phyloP scores from a whole-genome alignment of 2,329 filamentous ascomycete genomes.

The Botrytis elliptica region DNA sequence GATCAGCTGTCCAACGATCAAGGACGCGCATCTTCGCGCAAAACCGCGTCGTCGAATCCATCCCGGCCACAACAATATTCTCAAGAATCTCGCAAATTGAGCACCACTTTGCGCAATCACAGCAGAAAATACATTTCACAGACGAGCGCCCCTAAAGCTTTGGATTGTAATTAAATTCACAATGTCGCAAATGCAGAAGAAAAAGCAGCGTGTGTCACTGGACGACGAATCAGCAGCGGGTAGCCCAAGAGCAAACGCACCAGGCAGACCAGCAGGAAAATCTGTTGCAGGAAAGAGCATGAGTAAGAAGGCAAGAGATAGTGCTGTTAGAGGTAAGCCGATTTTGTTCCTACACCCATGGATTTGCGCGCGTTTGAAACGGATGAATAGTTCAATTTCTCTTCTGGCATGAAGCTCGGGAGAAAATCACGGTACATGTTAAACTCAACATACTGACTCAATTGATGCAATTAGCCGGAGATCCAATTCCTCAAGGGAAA shows the following conservation, averaged over 20 bases:
- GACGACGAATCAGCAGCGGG: background rate
- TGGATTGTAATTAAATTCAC: background rate
- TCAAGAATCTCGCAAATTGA: background rate
- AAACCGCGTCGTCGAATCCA: conserved; percentile 6
- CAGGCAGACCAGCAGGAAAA: conserved; percentile 10
- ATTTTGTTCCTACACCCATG: background rate
- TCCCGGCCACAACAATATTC: conserved; percentile 1
- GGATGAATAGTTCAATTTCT: too few species aligned
- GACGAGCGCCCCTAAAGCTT: background rate
- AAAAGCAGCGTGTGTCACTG: conserved; percentile 9
- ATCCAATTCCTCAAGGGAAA: conserved; percentile 63
- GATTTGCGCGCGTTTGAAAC: background rate
- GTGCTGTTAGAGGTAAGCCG: conserved; percentile 21
- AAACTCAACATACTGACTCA: background rate
- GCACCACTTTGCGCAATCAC: background rate
- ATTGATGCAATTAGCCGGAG: conserved; percentile 58
- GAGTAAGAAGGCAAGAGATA: conserved; percentile 4
- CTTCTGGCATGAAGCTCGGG: too few species aligned
- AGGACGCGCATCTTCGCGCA: conserved; percentile 9
- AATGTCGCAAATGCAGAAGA: conserved; percentile 22
- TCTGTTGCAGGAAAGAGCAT: background rate
- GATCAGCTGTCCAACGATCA: background rate
- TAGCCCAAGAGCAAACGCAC: background rate
- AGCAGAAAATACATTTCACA: background rate
- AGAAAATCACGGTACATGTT: background rate